Percentiles rank a stretch among this genome's conserved stretches.
phyloP scores from a whole-genome alignment of 2,329 filamentous ascomycete species.

The Penicillium frequentans region DNA sequence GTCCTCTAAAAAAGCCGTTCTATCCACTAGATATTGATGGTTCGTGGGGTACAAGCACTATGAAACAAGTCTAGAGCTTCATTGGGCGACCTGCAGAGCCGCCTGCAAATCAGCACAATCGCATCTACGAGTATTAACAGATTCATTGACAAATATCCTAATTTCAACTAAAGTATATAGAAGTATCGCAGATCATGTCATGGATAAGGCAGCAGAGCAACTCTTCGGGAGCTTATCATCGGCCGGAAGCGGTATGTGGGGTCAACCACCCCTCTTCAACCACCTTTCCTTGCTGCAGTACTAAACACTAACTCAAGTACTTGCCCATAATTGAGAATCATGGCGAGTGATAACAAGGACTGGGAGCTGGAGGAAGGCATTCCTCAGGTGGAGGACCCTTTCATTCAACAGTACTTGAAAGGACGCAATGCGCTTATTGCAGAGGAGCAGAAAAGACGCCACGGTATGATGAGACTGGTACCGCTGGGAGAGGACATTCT shows the following conservation, averaged over 20 bases:
- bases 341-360: constrained; percentile 20
- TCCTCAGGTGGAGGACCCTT: constrained; percentile 62
- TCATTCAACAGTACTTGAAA: constrained; percentile 77
- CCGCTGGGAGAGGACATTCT: neutral
- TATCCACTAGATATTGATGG: too few relatives aligned
- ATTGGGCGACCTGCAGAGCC: neutral
- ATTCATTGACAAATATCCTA: too few relatives aligned
- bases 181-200: neutral
- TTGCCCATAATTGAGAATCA: neutral
- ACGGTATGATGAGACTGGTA: constrained; percentile 54
- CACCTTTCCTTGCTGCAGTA: neutral
- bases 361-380: constrained; percentile 46
- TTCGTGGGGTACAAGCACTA: neutral
- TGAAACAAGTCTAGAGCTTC: neutral
- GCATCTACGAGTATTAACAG: too few relatives aligned
- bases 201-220: neutral
- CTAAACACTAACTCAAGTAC: neutral
- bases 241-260: neutral
- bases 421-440: constrained; percentile 74
- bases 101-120: too few relatives aligned
- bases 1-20: neutral
- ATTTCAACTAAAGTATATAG: too few relatives aligned
- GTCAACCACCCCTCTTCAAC: neutral
- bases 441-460: constrained; percentile 79
- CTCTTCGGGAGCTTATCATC: neutral